phyloP scores from a whole-genome alignment of 805 yeast species.

The Starmerella bacillaris region DNA sequence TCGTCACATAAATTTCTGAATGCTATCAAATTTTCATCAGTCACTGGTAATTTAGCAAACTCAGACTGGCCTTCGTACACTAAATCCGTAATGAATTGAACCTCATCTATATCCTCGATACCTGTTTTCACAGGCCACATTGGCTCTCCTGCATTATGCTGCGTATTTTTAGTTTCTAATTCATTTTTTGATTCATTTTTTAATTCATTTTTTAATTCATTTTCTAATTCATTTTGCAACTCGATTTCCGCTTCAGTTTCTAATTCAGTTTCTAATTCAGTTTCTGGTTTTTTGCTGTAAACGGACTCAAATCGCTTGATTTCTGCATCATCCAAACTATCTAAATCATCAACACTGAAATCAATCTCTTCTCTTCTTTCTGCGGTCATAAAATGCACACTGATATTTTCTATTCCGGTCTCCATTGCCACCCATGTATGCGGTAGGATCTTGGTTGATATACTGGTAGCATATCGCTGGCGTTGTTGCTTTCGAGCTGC shows the following conservation, averaged over 20 bases:
- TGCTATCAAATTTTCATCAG: conserved; percentile 5
- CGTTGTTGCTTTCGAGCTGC: conserved; percentile 35
- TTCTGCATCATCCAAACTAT: neutral
- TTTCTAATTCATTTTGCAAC: too few relatives aligned
- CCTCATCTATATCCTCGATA: conserved; percentile 18
- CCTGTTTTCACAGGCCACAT: too few relatives aligned
- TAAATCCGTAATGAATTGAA: conserved; percentile 19
- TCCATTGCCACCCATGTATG: conserved; percentile 67
- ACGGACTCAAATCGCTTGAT: neutral
- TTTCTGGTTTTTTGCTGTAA: conserved; percentile 10
- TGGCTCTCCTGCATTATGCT: conserved; percentile 18
- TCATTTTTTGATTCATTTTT: neutral
- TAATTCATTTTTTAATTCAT: neutral
- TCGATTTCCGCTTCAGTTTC: too few relatives aligned
- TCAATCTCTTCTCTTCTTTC: conserved; percentile 51
- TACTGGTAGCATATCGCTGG: conserved; percentile 21
- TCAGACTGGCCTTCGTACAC: conserved; percentile 18
- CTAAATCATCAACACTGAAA: conserved; percentile 31
- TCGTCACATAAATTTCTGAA: conserved; percentile 17
- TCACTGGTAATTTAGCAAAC: conserved; percentile 10
- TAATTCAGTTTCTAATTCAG: too few relatives aligned
- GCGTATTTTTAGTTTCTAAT: conserved; percentile 2
- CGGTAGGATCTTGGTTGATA: conserved; percentile 22
- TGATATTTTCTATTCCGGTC: conserved; percentile 41
- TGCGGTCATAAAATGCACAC: conserved; percentile 54